A percentile compares a stretch with the other conserved stretches of the same genome.
phyloP scores from a whole-genome alignment of 352 stramenopile species.

The Globisporangium lucens region DNA sequence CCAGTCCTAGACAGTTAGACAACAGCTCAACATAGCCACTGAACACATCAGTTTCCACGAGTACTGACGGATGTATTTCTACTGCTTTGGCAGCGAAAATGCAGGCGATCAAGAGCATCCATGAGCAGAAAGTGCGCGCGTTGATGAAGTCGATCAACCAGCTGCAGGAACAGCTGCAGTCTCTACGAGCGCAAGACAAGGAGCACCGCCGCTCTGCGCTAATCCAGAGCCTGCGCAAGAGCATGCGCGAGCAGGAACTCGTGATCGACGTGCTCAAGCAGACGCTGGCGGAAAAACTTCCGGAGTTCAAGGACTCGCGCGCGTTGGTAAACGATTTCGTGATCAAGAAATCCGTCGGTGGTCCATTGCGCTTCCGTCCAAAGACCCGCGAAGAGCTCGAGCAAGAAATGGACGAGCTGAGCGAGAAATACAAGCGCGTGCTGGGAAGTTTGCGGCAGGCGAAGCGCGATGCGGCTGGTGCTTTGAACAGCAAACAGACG shows the following conservation, averaged over 20 bases:
- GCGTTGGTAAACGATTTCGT: conserved; percentile 85
- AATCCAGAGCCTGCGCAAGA: conserved; percentile 77
- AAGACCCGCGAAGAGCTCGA: conserved; percentile 87
- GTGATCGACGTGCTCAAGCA: conserved; percentile 85
- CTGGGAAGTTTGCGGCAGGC: conserved; percentile 62
- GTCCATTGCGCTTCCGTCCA: conserved; percentile 74
- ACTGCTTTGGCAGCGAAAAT: conserved; percentile 41
- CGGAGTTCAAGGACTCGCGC: conserved; percentile 59
- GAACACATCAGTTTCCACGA: background rate
- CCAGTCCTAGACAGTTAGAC: conserved; percentile 39
- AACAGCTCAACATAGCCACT: background rate
- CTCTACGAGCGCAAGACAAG: conserved; percentile 77
- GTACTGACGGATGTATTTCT: background rate
- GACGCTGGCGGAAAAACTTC: conserved; percentile 53
- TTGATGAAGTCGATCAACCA: conserved; percentile 87
- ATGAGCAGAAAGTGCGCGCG: conserved; percentile 74
- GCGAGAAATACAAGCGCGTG: conserved; percentile 66
- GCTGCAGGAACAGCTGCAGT: conserved; percentile 71
- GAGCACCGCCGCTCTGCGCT: conserved; percentile 83
- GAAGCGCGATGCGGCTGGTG: conserved; percentile 17
- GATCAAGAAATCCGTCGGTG: conserved; percentile 74
- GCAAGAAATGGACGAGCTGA: conserved; percentile 68
- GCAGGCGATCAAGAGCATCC: conserved; percentile 59
- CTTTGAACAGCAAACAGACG: conserved; percentile 27
- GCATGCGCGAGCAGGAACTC: conserved; percentile 80